Percentiles rank a stretch among this genome's conserved stretches.
Evolutionary conservation across 768 basidiomycete species (phyloP).

Genomic region (Chlorophyllum brunneum): DNA sequence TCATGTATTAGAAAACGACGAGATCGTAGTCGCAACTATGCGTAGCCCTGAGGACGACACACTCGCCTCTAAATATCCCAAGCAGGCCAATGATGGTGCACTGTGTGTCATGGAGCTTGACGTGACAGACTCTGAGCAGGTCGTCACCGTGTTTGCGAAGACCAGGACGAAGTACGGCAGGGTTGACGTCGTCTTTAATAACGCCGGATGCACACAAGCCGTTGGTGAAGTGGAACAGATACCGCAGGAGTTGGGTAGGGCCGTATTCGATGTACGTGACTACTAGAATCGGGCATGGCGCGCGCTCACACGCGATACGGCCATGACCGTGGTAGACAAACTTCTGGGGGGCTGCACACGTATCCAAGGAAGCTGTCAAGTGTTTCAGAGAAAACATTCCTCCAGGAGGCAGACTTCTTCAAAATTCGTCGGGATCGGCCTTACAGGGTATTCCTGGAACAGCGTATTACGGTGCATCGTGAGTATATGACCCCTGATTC

Average conservation of each 20-base stretch:
- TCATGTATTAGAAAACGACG: slow-evolving; percentile 31
- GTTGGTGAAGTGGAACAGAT: slow-evolving; percentile 36
- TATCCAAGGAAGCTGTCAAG: slow-evolving; percentile 27
- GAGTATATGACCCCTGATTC: neutral
- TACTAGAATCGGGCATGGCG: slow-evolving; percentile 4
- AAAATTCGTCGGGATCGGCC: slow-evolving; percentile 30
- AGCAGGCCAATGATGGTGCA: slow-evolving; percentile 8
- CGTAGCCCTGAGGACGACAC: slow-evolving; percentile 27
- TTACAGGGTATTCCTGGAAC: slow-evolving; percentile 24
- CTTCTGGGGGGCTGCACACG: slow-evolving; percentile 34
- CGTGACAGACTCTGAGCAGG: slow-evolving; percentile 27
- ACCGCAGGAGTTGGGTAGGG: slow-evolving; percentile 28
- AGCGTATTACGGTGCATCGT: slow-evolving; percentile 25
- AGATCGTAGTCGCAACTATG: slow-evolving; percentile 36
- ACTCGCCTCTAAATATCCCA: slow-evolving; percentile 25
- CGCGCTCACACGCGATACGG: neutral
- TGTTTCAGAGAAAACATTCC: slow-evolving; percentile 38
- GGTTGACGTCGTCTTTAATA: slow-evolving; percentile 31
- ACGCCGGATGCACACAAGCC: slow-evolving; percentile 30
- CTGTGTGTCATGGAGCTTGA: slow-evolving; percentile 34
- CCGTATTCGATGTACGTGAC: slow-evolving; percentile 32
- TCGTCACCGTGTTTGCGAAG: slow-evolving; percentile 27
- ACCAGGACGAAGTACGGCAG: slow-evolving; percentile 30
- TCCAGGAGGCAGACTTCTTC: slow-evolving; percentile 33
- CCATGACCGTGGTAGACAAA: slow-evolving; percentile 9